phyloP scores from a whole-genome alignment of 1,284 basidiomycete species.

The Leccinum griseonigrum region DNA sequence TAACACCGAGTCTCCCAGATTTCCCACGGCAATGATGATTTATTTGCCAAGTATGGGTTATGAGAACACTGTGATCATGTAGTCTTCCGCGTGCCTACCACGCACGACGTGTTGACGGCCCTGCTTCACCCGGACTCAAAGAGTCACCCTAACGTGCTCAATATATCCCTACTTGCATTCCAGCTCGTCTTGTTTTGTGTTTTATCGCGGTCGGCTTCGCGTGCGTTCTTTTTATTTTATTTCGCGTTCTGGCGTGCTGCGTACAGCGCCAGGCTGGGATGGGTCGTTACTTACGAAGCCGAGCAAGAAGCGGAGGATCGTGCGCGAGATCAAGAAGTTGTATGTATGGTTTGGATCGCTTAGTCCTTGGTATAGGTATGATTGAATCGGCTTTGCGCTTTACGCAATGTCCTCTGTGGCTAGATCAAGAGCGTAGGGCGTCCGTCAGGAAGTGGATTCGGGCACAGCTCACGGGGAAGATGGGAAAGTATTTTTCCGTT shows the following conservation, averaged over 20 bases:
- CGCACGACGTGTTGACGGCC: conserved; percentile 91
- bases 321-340: conserved; percentile 70
- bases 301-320: conserved; percentile 92
- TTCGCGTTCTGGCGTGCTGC: conserved; percentile 93
- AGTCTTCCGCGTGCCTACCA: conserved; percentile 93
- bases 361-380: too few species aligned
- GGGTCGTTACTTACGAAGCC: conserved; percentile 84
- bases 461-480: conserved; percentile 85
- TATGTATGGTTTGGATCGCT: conserved; percentile 45
- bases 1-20: background rate
- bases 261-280: conserved; percentile 93
- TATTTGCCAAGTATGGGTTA: too few species aligned
- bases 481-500: conserved; percentile 92
- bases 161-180: conserved; percentile 72
- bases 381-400: too few species aligned
- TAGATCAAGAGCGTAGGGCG: conserved; percentile 71
- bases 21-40: background rate
- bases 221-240: conserved; percentile 77
- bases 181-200: conserved; percentile 78
- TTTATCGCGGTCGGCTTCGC: conserved; percentile 55
- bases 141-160: conserved; percentile 79
- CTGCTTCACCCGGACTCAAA: conserved; percentile 91
- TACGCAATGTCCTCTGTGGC: conserved; percentile 40
- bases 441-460: conserved; percentile 79
- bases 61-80: too few species aligned